Evolutionary conservation across 768 basidiomycete genomes (phyloP).

Genomic region (Lactifluus subvellereus): DNA sequence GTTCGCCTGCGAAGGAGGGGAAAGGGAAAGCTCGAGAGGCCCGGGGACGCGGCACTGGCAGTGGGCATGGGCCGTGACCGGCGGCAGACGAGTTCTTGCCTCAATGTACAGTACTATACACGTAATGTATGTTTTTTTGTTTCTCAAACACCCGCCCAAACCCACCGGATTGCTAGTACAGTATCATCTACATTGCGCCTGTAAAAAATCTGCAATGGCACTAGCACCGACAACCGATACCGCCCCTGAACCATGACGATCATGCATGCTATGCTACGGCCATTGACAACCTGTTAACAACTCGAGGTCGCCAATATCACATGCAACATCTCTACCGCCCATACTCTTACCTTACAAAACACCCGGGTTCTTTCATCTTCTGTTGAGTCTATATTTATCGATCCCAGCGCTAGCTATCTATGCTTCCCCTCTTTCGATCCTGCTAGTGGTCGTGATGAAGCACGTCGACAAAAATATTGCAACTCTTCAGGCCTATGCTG

Average conservation of each 20-base stretch:
- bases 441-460: too few relatives aligned
- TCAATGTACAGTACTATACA: too few relatives aligned
- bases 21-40: background rate
- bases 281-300: too few relatives aligned
- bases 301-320: background rate
- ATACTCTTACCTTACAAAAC: background rate
- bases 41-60: too few relatives aligned
- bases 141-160: background rate
- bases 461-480: too few relatives aligned
- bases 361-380: background rate
- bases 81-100: too few relatives aligned
- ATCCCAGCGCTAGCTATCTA: background rate
- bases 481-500: too few relatives aligned
- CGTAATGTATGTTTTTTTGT: constrained; percentile 4
- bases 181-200: too few relatives aligned
- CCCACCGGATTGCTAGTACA: background rate
- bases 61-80: too few relatives aligned
- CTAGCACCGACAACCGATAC: background rate
- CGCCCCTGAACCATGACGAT: background rate
- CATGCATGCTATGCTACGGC: background rate
- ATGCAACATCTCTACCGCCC: background rate
- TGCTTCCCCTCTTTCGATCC: too few relatives aligned
- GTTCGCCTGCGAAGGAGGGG: background rate
- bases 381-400: too few relatives aligned
- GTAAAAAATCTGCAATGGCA: too few relatives aligned